Evolutionary conservation across 2,329 filamentous ascomycete species (phyloP).

Genomic region (Graphilbum fragrans): DNA sequence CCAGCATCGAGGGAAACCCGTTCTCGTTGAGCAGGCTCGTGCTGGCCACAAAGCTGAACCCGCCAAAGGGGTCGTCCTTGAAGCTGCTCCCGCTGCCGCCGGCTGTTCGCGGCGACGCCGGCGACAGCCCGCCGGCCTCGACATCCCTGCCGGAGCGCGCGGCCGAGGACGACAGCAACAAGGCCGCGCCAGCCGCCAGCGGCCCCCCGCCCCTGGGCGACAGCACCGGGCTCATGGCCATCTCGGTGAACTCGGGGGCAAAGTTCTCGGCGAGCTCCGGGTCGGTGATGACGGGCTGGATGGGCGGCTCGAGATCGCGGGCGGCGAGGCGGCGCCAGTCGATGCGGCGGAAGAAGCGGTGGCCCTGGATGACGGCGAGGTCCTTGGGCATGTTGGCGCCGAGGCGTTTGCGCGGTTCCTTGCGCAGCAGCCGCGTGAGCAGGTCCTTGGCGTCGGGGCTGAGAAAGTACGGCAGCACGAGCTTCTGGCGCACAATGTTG

Average conservation of each 20-base stretch:
- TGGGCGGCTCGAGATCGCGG: conserved; percentile 76
- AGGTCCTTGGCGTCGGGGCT: conserved; percentile 88
- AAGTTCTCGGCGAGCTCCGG: conserved; percentile 97
- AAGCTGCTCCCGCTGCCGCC: conserved; percentile 11
- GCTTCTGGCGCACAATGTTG: conserved; percentile 89
- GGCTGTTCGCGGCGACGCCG: background rate
- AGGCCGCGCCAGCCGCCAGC: background rate
- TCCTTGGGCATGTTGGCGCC: conserved; percentile 86
- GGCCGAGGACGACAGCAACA: background rate
- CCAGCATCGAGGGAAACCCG: conserved; percentile 18
- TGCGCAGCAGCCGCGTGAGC: conserved; percentile 76
- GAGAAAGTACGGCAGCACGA: conserved; percentile 80
- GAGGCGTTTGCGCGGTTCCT: conserved; percentile 83
- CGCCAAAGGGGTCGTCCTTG: conserved; percentile 48
- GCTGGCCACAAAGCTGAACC: conserved; percentile 52
- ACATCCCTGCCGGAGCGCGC: conserved; percentile 9
- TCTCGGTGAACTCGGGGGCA: conserved; percentile 75
- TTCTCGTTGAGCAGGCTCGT: conserved; percentile 40
- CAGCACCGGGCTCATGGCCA: conserved; percentile 66
- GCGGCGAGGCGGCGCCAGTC: conserved; percentile 82
- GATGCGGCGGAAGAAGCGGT: conserved; percentile 94
- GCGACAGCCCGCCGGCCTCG: conserved; percentile 8
- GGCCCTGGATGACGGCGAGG: conserved; percentile 71
- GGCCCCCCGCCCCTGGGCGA: conserved; percentile 13
- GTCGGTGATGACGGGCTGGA: conserved; percentile 87